Evolutionary conservation across 352 stramenopile species (phyloP).

Genomic region (Phytophthora tentaculata): DNA sequence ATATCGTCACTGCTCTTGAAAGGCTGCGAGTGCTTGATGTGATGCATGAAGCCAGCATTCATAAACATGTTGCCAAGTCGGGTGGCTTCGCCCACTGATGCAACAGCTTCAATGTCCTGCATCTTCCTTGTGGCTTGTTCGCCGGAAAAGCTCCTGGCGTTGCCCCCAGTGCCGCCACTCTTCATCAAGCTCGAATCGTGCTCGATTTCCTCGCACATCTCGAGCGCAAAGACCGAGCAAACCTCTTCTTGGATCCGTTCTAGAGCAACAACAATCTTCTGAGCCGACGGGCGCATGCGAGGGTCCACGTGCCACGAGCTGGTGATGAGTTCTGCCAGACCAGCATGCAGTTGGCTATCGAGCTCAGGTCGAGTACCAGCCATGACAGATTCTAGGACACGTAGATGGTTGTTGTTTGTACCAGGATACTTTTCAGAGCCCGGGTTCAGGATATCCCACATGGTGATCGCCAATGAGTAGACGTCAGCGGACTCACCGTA

Average conservation of each 20-base stretch:
- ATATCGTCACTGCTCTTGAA: slow-evolving; percentile 46
- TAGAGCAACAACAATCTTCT: slow-evolving; percentile 49
- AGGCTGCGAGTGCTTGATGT: slow-evolving; percentile 51
- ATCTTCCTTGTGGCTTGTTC: slow-evolving; percentile 39
- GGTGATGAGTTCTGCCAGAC: slow-evolving; percentile 44
- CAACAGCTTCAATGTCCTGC: slow-evolving; percentile 51
- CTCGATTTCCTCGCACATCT: slow-evolving; percentile 44
- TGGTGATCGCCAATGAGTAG: slow-evolving; percentile 72
- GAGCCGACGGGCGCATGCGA: slow-evolving; percentile 43
- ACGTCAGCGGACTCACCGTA: slow-evolving; percentile 77
- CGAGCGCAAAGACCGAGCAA: slow-evolving; percentile 42
- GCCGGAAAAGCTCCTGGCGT: slow-evolving; percentile 40
- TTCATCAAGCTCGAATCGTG: slow-evolving; percentile 29
- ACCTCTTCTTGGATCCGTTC: slow-evolving; percentile 60
- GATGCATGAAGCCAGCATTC: slow-evolving; percentile 61
- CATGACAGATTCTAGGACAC: slow-evolving; percentile 55
- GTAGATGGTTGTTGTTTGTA: slow-evolving; percentile 59
- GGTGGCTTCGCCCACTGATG: slow-evolving; percentile 42
- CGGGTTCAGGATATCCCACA: slow-evolving; percentile 76
- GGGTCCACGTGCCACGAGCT: slow-evolving; percentile 51
- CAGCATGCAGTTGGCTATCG: slow-evolving; percentile 37
- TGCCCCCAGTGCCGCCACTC: slow-evolving; percentile 16
- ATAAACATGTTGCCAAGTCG: slow-evolving; percentile 67
- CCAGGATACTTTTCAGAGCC: slow-evolving; percentile 53
- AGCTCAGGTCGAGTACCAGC: slow-evolving; percentile 46